phyloP scores from a whole-genome alignment of 2,329 filamentous ascomycete genomes.

The Trichoderma breve region DNA sequence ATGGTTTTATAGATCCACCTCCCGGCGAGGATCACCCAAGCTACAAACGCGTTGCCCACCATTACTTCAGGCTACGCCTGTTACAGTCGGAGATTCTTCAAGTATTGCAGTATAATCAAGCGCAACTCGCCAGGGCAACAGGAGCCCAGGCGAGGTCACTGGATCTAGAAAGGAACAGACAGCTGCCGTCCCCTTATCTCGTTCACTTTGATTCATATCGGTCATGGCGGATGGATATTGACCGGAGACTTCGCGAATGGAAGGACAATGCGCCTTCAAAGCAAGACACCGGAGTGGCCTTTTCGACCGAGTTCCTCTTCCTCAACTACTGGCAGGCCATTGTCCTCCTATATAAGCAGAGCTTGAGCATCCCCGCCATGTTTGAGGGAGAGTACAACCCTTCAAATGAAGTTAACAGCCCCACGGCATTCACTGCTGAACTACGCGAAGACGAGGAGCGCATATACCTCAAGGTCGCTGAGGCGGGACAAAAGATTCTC shows the following conservation, averaged over 20 bases:
- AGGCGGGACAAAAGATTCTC: conserved; percentile 89
- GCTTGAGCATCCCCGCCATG: conserved; percentile 78
- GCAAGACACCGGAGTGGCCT: conserved; percentile 79
- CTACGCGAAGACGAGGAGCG: conserved; percentile 79
- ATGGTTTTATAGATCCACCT: conserved; percentile 65
- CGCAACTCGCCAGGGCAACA: conserved; percentile 69
- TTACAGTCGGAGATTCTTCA: conserved; percentile 94
- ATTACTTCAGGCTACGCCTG: conserved; percentile 85
- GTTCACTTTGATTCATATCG: conserved; percentile 81
- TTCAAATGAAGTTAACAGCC: conserved; percentile 62
- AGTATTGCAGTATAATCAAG: conserved; percentile 88
- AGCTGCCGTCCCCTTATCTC: conserved; percentile 81
- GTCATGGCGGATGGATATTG: conserved; percentile 85
- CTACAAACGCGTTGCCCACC: conserved; percentile 87
- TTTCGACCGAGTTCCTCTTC: conserved; percentile 85
- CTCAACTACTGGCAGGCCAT: conserved; percentile 98
- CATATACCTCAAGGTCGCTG: conserved; percentile 91
- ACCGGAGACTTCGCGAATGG: conserved; percentile 80
- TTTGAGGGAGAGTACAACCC: conserved; percentile 76
- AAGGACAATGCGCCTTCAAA: conserved; percentile 77
- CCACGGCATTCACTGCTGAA: conserved; percentile 61
- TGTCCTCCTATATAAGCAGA: conserved; percentile 93
- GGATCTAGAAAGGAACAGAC: conserved; percentile 73
- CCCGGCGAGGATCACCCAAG: conserved; percentile 62
- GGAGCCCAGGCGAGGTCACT: conserved; percentile 57